phyloP scores from a whole-genome alignment of 768 basidiomycete species.

The Russula earlei region DNA sequence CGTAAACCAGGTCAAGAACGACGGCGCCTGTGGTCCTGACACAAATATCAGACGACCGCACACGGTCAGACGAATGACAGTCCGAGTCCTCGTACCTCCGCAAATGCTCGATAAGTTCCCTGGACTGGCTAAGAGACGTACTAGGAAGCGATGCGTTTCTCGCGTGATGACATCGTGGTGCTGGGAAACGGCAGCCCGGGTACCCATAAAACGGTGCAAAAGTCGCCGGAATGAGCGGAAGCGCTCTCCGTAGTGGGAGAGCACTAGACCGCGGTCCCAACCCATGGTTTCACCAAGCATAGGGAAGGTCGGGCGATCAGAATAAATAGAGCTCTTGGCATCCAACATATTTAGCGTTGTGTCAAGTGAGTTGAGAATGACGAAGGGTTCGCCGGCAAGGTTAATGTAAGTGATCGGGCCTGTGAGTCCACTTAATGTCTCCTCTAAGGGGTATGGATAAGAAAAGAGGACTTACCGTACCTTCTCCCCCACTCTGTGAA shows the following conservation, averaged over 20 bases:
- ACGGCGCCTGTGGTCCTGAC: background rate
- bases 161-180: background rate
- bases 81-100: background rate
- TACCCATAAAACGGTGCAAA: background rate
- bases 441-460: background rate
- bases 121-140: background rate
- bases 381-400: background rate
- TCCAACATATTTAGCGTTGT: background rate
- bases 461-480: background rate
- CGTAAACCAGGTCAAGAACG: background rate
- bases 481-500: background rate
- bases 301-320: background rate
- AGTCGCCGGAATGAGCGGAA: background rate
- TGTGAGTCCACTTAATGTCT: background rate
- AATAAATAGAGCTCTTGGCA: background rate
- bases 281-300: background rate
- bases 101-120: background rate
- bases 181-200: background rate
- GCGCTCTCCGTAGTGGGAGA: background rate
- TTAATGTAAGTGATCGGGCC: background rate
- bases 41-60: background rate
- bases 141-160: background rate
- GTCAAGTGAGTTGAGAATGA: background rate
- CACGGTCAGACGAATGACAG: background rate
- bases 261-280: background rate